Base-by-base conservation (phyloP, 2,329 filamentous ascomycete species). In the Exophiala sp. region DNA sequence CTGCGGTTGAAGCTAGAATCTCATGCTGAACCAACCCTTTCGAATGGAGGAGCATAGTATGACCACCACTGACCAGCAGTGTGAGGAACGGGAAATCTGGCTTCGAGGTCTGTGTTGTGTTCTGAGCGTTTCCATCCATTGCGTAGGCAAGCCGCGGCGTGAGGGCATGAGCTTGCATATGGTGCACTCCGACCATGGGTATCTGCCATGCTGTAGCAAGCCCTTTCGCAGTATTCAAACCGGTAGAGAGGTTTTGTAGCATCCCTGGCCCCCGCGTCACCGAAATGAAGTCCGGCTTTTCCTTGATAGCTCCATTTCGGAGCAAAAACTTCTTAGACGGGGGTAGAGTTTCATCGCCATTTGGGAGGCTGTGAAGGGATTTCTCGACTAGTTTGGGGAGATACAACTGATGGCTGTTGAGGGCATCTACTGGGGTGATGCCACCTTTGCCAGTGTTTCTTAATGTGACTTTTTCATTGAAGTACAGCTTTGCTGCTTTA, bases 111-210 rank as follows among this genome's bases (percentile, higher is more conserved):
- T 38, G 10, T 6, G 24, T 16, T 18, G 33, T 16, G 3, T 47
- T 41, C 6, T 57, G 61, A 47, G 57, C 48, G 10, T 58, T 59
- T 16, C 56, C 61, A 48, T 75, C 67, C 55, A 92, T 71, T 4
- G 88, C 87, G 32, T 76, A 73, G 3, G 86, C 85, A 39, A 99
- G 80, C 8, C 90, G 80, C 12, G 92, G 88, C 14, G 94, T 97
- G 58, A 99, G 74, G 14, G 94, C 87, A 71, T 99, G 94, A 9
- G 91, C 94, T 69, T 96, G 91, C 94, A 99, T 97, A 71, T 99
- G 94, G 69, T 99, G 88, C 1, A 96, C 88, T 0, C 85, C 94
- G 1, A 97, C 70, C 32, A 97, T 75, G 2, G 92, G 91, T 35
- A 91, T 80, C 60, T 84, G 80, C 89, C 89, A 95, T 35, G 89